A percentile compares a stretch with the other conserved stretches of the same genome.
Conservation (phyloP, 371 early-diverging fungal species). For the Parasitella parasitica region DNA sequence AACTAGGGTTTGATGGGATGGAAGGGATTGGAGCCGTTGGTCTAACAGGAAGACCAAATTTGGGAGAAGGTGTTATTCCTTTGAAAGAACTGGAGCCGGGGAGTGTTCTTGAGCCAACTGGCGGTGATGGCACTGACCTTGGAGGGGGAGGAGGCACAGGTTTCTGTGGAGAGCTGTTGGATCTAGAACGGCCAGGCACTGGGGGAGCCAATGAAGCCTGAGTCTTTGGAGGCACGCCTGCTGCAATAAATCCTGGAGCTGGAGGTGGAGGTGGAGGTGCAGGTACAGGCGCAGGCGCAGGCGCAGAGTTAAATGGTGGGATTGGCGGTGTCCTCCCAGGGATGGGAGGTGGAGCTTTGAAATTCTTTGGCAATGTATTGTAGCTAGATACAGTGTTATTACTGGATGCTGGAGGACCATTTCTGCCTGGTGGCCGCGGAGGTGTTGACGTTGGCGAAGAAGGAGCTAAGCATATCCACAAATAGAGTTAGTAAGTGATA, state of each 20-base stretch:
- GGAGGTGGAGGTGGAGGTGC: slow-evolving; percentile 24
- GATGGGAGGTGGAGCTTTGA: slow-evolving; percentile 43
- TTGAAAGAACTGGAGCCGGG: background rate
- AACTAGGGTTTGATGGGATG: background rate
- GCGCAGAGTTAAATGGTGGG: slow-evolving; percentile 18
- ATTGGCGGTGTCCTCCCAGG: slow-evolving; percentile 27
- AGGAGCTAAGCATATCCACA: background rate
- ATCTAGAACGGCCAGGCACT: slow-evolving; percentile 38
- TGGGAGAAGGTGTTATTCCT: slow-evolving; percentile 1
- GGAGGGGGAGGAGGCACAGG: slow-evolving; percentile 44
- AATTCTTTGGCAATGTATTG: slow-evolving; percentile 38
- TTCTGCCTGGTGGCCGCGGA: background rate
- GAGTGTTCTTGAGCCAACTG: slow-evolving; percentile 9
- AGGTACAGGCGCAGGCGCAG: slow-evolving; percentile 5
- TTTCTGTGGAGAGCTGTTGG: slow-evolving; percentile 46
- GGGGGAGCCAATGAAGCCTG: slow-evolving; percentile 27
- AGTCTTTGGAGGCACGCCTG: slow-evolving; percentile 23
- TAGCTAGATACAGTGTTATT: background rate
- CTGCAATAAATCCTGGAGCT: background rate
- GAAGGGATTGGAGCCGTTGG: slow-evolving; percentile 1
- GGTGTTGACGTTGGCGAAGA: slow-evolving; percentile 20
- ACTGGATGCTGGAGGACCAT: slow-evolving; percentile 4
- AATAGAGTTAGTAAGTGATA: background rate
- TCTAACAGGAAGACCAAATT: slow-evolving; percentile 7
- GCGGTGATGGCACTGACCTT: slow-evolving; percentile 36